Evolutionary conservation across 2,329 filamentous ascomycete species (phyloP).

Genomic region (Trichoderma sp.): DNA sequence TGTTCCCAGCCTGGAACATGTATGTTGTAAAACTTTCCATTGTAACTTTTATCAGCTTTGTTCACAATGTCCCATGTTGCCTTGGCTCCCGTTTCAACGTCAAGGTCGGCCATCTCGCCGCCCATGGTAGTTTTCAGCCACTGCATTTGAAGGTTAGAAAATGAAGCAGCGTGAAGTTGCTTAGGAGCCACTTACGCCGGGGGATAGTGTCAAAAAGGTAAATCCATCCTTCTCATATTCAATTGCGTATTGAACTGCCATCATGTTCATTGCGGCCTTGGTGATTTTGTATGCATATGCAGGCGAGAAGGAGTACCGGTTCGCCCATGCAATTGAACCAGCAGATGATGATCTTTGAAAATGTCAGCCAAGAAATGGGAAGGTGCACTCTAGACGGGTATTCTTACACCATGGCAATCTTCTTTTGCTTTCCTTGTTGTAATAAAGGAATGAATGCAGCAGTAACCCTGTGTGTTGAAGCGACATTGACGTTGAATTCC

Average conservation of each 20-base stretch:
- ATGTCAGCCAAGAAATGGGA: neutral
- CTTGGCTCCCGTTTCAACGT: neutral
- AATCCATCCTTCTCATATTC: neutral
- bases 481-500: neutral
- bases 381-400: no score
- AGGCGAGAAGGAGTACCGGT: neutral
- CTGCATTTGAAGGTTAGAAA: neutral
- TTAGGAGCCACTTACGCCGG: neutral
- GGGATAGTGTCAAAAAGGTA: neutral
- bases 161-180: no score
- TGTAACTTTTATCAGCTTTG: neutral
- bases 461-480: neutral
- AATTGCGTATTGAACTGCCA: neutral
- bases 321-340: neutral
- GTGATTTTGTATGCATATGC: neutral
- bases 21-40: constrained; percentile 3
- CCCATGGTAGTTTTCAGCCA: constrained; percentile 2
- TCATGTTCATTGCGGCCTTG: neutral
- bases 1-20: neutral
- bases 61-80: neutral
- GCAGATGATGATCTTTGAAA: neutral
- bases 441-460: neutral
- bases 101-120: neutral
- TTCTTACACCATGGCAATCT: neutral
- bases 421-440: neutral